Percentiles rank a stretch among this genome's conserved stretches.
Conservation (phyloP, 2,329 filamentous ascomycete species). For the Domatiomyces catenatus region DNA sequence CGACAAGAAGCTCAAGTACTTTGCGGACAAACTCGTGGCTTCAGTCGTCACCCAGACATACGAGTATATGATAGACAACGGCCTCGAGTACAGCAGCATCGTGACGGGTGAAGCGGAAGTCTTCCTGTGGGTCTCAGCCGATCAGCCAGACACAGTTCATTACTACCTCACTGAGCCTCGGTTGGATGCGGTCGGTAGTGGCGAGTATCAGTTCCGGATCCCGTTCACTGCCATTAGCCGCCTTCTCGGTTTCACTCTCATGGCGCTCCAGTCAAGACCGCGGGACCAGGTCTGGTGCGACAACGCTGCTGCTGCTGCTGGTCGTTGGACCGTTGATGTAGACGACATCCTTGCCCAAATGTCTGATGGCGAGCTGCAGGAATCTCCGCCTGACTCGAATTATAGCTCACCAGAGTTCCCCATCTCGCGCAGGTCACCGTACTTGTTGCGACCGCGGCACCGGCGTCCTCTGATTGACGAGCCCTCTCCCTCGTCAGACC, state of each 20-base stretch:
- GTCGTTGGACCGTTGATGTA: too few species aligned
- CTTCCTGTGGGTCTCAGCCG: constrained; percentile 25
- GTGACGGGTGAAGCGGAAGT: constrained; percentile 31
- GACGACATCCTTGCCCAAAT: too few species aligned
- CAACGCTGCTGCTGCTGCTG: too few species aligned
- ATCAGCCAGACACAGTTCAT: constrained; percentile 19
- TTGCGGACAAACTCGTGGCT: constrained; percentile 11
- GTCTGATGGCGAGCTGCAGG: too few species aligned
- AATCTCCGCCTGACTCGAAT: too few species aligned
- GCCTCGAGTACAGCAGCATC: constrained; percentile 31
- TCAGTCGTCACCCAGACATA: constrained; percentile 35
- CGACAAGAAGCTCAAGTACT: constrained; percentile 21
- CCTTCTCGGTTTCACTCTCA: constrained; percentile 21
- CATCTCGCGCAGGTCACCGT: too few species aligned
- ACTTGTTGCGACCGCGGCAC: too few species aligned
- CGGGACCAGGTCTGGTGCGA: too few species aligned
- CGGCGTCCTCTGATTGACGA: too few species aligned
- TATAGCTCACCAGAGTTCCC: too few species aligned
- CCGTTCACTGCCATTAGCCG: constrained; percentile 22
- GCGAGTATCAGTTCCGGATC: constrained; percentile 2
- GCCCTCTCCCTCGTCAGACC: too few species aligned
- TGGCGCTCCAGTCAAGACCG: constrained; percentile 12
- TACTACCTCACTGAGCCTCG: constrained; percentile 23
- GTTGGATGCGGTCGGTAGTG: constrained; percentile 16
- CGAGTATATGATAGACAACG: constrained; percentile 35